Evolutionary conservation across 441 rosid species (phyloP), one percentile per base, ranked within the genome.

Genomic region (Cnidoscolus chayamansa): DNA sequence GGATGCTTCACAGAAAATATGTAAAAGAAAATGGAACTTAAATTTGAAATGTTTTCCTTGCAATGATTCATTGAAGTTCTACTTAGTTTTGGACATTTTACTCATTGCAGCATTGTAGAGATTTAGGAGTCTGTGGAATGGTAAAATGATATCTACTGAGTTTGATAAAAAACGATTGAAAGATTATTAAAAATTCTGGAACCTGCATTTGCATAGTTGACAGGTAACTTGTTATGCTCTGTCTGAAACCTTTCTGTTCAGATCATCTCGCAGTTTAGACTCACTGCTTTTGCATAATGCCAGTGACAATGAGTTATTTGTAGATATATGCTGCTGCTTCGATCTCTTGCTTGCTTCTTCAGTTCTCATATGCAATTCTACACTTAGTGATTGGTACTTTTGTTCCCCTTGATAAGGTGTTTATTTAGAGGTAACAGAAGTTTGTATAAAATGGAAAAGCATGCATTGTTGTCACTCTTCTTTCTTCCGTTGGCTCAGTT

Each of bases 121-220:
- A 57, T 45, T 30, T 5, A 47, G 48, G 16, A 45, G 76, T 32
- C 32, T 8, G 8, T 13, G 37, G 12, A 63, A 19, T 50, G 35
- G n/a, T 7, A 61, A 45, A 32, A 66, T 48, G 48, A 49, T 20
- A 68, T 37, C 20, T n/a, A 20, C 6, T 69, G 60, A 13, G 19
- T 59, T 12, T 32, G 73, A 69, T 68, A 54, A 40, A 25, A 57
- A 17, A 45, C 3, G 12, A 37, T 63, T 57, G 13, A 67, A 17
- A 64, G 68, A 63, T 63, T 59, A 37, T 19, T 12, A 70, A 65
- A 64, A 65, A 15, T 50, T 12, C 47, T 16, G 51, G 60, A 62
- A 54, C 31, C 71, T 35, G 48, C 65, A 40, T 66, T 10, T 10
- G 63, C 72, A 72, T 11, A 20, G 15, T 4, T 9, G 54, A 53